Conservation (phyloP, 2,329 filamentous ascomycete genomes). For the Neobulgaria alba region DNA sequence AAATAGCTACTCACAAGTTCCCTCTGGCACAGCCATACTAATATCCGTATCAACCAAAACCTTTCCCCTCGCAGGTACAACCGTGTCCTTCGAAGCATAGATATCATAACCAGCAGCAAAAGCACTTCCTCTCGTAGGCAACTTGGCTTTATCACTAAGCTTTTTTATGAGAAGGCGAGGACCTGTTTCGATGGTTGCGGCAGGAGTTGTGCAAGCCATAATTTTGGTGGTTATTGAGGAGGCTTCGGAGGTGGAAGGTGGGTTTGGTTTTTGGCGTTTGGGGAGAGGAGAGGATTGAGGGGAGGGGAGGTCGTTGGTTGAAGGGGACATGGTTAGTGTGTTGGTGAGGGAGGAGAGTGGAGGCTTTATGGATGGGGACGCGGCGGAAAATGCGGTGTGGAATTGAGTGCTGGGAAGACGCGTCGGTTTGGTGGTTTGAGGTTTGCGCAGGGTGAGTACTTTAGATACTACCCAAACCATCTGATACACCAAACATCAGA, state of each 20-base stretch:
- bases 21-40: constrained; percentile 79
- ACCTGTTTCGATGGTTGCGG: constrained; percentile 12
- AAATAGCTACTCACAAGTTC: constrained; percentile 61
- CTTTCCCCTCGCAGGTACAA: constrained; percentile 75
- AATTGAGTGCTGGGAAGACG: too few species aligned
- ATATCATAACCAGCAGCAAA: constrained; percentile 93
- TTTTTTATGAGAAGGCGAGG: constrained; percentile 59
- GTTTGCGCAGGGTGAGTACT: too few species aligned
- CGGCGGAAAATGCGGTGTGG: too few species aligned
- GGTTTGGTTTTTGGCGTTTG: constrained; percentile 25
- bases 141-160: constrained; percentile 66
- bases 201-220: constrained; percentile 11
- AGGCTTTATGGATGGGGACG: too few species aligned
- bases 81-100: constrained; percentile 67
- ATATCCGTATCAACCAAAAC: constrained; percentile 86
- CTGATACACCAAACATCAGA: too few species aligned
- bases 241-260: constrained; percentile 5
- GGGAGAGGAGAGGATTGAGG: constrained; percentile 24
- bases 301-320: too few species aligned
- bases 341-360: too few species aligned
- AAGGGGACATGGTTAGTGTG: too few species aligned
- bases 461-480: too few species aligned
- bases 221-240: constrained; percentile 6
- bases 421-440: too few species aligned
- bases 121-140: constrained; percentile 81